Evolutionary conservation across 1,284 basidiomycete genomes (phyloP), one percentile per base, ranked within the genome.

Genomic region (Ganoderma lingzhi): DNA sequence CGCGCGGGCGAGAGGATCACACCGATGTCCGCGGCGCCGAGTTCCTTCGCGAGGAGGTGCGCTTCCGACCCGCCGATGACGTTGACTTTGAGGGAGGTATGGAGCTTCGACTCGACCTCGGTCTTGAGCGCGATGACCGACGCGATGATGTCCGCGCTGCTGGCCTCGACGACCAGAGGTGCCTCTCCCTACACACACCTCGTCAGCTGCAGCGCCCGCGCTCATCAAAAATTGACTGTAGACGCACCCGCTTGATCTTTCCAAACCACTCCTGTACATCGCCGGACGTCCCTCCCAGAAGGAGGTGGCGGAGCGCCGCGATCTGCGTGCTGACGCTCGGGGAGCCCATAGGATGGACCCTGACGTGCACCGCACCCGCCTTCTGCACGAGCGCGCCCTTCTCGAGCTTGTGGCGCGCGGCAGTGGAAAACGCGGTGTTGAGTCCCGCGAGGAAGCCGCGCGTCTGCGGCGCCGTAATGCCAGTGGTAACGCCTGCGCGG

Each of bases 1-100:
- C 86, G 84, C 15, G 85, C 77, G 74, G 88, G 79, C 71, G 88
- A 74, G 83, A 94, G 80, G 68, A 97, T 89, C 37, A 96, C 93
- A 17, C 91, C 91, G 17, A 96, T 86, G 62, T 86, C 80, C 1
- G 90, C 88, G 39, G 79, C 78, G 74, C 92, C 88, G 44, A 96
- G 87, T 73, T 95, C 90, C 59, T 87, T 80, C 0, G 94, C 94
- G 64, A 96, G 79, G 28, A 92, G 80, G 78, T 93, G 87, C 1
- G 92, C 87, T 80, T 96, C 94, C 0, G 86, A 82, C 0, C 87
- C 95, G n/a, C 93, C 93, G 53, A 87, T 81, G 74, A 95, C 89
- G 2, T 90, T 88, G 80, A 93, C 82, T 65, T 84, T 83, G 78
- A 91, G 83, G 3, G 80, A 76, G 15, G 84, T 84, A 0, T 85